Percentiles rank a stretch among this genome's conserved stretches.
Conservation (phyloP, 2,329 filamentous ascomycete genomes). For the Venturia pyrina region DNA sequence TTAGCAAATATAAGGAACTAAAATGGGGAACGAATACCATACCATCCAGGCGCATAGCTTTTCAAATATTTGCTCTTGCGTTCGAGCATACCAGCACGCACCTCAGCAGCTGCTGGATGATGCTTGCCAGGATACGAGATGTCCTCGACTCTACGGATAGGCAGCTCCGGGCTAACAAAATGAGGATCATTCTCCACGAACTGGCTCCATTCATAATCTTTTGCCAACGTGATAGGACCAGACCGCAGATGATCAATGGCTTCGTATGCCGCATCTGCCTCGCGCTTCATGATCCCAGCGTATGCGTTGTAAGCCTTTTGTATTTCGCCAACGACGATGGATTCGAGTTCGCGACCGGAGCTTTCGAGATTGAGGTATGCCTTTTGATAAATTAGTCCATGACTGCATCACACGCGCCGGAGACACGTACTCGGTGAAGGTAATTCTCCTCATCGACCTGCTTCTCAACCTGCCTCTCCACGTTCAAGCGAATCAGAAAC, state of each 20-base stretch:
- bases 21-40: slow-evolving; percentile 27
- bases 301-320: slow-evolving; percentile 97
- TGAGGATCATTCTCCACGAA: slow-evolving; percentile 76
- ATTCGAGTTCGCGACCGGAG: slow-evolving; percentile 88
- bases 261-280: slow-evolving; percentile 71
- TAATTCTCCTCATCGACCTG: slow-evolving; percentile 98
- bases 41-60: slow-evolving; percentile 94
- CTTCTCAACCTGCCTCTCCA: slow-evolving; percentile 82
- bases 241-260: slow-evolving; percentile 71
- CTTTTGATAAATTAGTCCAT: slow-evolving; percentile 34
- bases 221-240: slow-evolving; percentile 85
- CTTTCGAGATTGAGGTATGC: slow-evolving; percentile 91
- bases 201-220: slow-evolving; percentile 80
- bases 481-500: slow-evolving; percentile 73
- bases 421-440: slow-evolving; percentile 64
- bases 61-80: slow-evolving; percentile 98
- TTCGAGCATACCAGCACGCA: slow-evolving; percentile 83
- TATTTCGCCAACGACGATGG: slow-evolving; percentile 93
- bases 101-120: slow-evolving; percentile 72
- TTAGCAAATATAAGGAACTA: slow-evolving; percentile 10
- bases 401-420: slow-evolving; percentile 16
- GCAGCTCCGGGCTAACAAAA: slow-evolving; percentile 75
- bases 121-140: slow-evolving; percentile 89
- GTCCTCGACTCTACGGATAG: slow-evolving; percentile 66
- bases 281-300: slow-evolving; percentile 80